These are phyloP conservation scores for Umbilicaria muhlenbergii DNA, from an alignment of 495 filamentous ascomycete species.

Conservation along the genomic window DNA sequence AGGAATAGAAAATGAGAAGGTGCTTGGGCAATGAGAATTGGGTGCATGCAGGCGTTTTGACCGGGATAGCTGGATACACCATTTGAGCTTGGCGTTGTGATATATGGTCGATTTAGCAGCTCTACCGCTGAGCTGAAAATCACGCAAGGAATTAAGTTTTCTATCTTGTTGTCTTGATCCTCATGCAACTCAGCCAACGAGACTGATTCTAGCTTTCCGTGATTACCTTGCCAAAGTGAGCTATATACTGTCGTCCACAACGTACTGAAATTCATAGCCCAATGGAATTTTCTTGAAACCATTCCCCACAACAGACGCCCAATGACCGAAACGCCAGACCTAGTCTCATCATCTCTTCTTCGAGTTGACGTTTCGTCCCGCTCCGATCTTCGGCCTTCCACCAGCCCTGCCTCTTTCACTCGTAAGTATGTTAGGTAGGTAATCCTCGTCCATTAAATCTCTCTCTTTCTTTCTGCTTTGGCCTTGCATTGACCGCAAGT, in stretches of 20 bases:
- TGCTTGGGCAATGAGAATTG: constrained; percentile 20
- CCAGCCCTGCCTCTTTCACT: constrained; percentile 50
- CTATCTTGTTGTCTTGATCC: too few species aligned
- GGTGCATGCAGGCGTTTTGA: too few species aligned
- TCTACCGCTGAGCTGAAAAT: too few species aligned
- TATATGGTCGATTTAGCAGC: too few species aligned
- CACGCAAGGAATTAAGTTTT: too few species aligned
- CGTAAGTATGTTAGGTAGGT: constrained; percentile 71
- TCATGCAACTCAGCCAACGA: too few species aligned
- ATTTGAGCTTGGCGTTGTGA: too few species aligned
- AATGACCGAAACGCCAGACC: background rate
- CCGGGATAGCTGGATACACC: too few species aligned
- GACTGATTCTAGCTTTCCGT: too few species aligned
- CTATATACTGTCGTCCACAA: too few species aligned
- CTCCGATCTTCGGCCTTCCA: constrained; percentile 63
- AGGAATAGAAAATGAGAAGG: constrained; percentile 22
- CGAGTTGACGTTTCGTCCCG: constrained; percentile 75
- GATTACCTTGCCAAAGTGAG: too few species aligned
- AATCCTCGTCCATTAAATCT: constrained; percentile 92
- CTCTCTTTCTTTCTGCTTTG: constrained; percentile 50
- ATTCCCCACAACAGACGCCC: constrained; percentile 1
- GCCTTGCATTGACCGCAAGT: constrained; percentile 42
- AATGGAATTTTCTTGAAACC: background rate
- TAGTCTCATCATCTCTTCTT: constrained; percentile 39
- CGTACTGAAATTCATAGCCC: too few species aligned